Evolutionary conservation across 805 yeast species (phyloP).

Genomic region (Blastobotrys americana): DNA sequence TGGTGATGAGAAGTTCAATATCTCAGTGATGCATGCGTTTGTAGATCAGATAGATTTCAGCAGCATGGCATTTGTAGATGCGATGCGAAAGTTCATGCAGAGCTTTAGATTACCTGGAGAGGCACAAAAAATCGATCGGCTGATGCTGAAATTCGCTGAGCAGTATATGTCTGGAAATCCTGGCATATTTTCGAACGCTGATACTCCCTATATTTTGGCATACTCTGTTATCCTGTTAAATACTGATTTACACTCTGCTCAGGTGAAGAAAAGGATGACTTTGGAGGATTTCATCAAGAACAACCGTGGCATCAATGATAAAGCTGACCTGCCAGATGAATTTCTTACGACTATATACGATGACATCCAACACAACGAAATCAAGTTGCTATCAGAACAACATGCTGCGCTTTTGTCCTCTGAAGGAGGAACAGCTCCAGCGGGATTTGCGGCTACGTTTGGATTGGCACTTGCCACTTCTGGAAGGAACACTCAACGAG

Average conservation of each 20-base stretch:
- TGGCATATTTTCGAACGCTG: slow-evolving; percentile 80
- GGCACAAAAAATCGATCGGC: slow-evolving; percentile 94
- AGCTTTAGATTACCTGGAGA: slow-evolving; percentile 94
- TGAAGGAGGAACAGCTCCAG: slow-evolving; percentile 28
- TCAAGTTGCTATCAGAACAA: slow-evolving; percentile 86
- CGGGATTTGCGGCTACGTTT: slow-evolving; percentile 28
- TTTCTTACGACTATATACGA: slow-evolving; percentile 60
- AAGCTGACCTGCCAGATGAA: slow-evolving; percentile 71
- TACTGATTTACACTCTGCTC: slow-evolving; percentile 88
- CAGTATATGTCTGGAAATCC: slow-evolving; percentile 86
- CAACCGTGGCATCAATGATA: slow-evolving; percentile 89
- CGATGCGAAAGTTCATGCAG: slow-evolving; percentile 78
- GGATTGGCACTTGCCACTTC: slow-evolving; percentile 42
- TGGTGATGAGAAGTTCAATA: slow-evolving; percentile 71
- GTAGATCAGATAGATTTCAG: slow-evolving; percentile 81
- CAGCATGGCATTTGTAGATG: slow-evolving; percentile 65
- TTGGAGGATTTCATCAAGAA: slow-evolving; percentile 78
- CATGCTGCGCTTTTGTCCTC: slow-evolving; percentile 81
- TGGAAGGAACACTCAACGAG: slow-evolving; percentile 58
- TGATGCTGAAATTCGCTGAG: slow-evolving; percentile 94
- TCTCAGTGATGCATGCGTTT: slow-evolving; percentile 86
- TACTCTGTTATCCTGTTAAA: slow-evolving; percentile 89
- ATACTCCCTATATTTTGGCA: slow-evolving; percentile 85
- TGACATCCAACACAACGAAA: slow-evolving; percentile 79
- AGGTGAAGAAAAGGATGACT: slow-evolving; percentile 81